Conservation (phyloP, 2,329 filamentous ascomycete genomes). For the Fusarium sp. region DNA sequence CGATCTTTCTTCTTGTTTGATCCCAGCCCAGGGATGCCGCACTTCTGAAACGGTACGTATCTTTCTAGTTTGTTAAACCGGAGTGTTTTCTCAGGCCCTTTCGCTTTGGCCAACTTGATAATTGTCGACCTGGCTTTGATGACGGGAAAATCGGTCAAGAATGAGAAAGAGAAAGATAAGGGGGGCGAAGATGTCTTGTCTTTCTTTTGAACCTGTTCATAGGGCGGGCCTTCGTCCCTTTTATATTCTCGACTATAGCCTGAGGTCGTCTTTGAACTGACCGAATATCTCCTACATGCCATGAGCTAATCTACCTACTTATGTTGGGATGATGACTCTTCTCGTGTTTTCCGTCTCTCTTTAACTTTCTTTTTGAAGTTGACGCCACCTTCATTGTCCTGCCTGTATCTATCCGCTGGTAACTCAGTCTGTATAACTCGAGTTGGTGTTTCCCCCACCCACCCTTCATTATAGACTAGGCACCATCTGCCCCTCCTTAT, state of each 20-base stretch:
- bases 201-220: conserved; percentile 16
- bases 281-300: conserved; percentile 1
- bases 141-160: conserved; percentile 32
- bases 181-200: conserved; percentile 27
- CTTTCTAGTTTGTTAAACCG: conserved; percentile 33
- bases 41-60: conserved; percentile 35
- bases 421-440: conserved; percentile 6
- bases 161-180: conserved; percentile 17
- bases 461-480: conserved; percentile 27
- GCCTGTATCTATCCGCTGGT: conserved; percentile 5
- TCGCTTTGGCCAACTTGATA: conserved; percentile 39
- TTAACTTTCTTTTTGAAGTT: conserved; percentile 9
- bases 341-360: background rate
- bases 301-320: conserved; percentile 1
- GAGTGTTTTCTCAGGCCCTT: conserved; percentile 31
- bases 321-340: conserved; percentile 6
- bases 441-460: conserved; percentile 28
- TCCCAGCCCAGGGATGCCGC: background rate
- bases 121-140: conserved; percentile 36
- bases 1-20: conserved; percentile 20
- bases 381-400: background rate
- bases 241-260: conserved; percentile 41
- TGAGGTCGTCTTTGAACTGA: conserved; percentile 35
- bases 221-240: conserved; percentile 40
- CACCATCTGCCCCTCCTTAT: conserved; percentile 21